Percentiles rank a stretch among this genome's conserved stretches.
Evolutionary conservation across 805 yeast genomes (phyloP).

Genomic region (Kurtzmaniella fragi): DNA sequence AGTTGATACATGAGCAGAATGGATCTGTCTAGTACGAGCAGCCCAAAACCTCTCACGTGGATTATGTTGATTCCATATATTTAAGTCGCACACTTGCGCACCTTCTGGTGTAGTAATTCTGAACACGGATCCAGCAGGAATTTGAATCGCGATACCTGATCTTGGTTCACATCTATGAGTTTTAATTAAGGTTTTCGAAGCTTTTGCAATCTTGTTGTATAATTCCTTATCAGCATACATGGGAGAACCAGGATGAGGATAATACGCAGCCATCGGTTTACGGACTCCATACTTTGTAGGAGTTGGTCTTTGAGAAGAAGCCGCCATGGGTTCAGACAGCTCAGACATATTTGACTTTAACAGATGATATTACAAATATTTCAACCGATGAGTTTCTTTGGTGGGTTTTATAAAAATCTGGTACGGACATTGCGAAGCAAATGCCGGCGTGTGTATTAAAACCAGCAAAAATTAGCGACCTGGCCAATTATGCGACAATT

Average conservation of each 20-base stretch:
- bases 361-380: no score
- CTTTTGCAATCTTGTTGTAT: slow-evolving; percentile 41
- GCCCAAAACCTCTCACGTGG: slow-evolving; percentile 69
- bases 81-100: slow-evolving; percentile 67
- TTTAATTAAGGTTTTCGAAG: slow-evolving; percentile 39
- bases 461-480: no score
- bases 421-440: no score
- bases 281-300: slow-evolving; percentile 30
- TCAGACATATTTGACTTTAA: no score
- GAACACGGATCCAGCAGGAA: slow-evolving; percentile 56
- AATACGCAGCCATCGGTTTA: slow-evolving; percentile 52
- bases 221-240: slow-evolving; percentile 46
- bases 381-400: no score
- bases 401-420: neutral
- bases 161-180: slow-evolving; percentile 46
- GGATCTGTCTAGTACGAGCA: slow-evolving; percentile 61
- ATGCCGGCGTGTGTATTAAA: no score
- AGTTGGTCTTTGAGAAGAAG: slow-evolving; percentile 27
- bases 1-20: slow-evolving; percentile 56
- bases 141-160: slow-evolving; percentile 57
- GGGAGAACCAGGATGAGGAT: slow-evolving; percentile 51
- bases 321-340: slow-evolving; percentile 12
- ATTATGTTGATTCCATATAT: slow-evolving; percentile 57
- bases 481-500: no score
- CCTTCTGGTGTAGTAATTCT: slow-evolving; percentile 62